Percentiles rank a stretch among this genome's conserved stretches.
Conservation (phyloP, 1,284 basidiomycete genomes). For the Pseudozyma tsukubaensis region DNA sequence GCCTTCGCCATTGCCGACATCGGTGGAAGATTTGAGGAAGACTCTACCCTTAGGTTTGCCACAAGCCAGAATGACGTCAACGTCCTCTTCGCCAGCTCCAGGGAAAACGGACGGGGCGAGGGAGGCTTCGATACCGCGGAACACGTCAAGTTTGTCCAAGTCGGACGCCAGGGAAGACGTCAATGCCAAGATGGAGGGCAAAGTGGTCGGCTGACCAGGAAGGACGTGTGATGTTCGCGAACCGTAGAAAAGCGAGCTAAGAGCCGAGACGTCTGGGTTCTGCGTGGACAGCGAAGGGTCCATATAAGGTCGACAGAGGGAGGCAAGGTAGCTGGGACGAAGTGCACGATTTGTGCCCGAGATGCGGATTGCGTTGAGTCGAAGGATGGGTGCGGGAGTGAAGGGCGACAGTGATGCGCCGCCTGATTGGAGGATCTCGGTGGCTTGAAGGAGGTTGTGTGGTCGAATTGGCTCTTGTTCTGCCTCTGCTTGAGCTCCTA, state of each 20-base stretch:
- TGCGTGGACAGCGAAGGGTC: constrained; percentile 48
- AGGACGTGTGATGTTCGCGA: constrained; percentile 56
- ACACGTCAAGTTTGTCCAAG: constrained; percentile 81
- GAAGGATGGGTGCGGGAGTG: constrained; percentile 49
- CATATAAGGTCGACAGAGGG: constrained; percentile 79
- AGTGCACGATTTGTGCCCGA: constrained; percentile 78
- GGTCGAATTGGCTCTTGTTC: constrained; percentile 13
- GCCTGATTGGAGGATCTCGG: constrained; percentile 41
- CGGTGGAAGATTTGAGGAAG: constrained; percentile 87
- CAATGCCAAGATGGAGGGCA: constrained; percentile 73
- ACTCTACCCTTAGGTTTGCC: constrained; percentile 79
- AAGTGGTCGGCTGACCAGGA: constrained; percentile 56
- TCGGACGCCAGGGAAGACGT: constrained; percentile 78
- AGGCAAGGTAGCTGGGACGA: constrained; percentile 81
- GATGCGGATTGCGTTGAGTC: constrained; percentile 80
- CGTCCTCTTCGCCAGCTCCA: constrained; percentile 76
- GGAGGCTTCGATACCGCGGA: constrained; percentile 77
- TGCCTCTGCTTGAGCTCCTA: background rate
- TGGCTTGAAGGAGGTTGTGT: constrained; percentile 57
- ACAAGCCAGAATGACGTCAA: constrained; percentile 86
- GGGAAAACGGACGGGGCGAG: constrained; percentile 77
- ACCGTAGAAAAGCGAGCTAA: constrained; percentile 65
- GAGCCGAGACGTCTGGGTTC: constrained; percentile 30
- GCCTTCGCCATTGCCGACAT: constrained; percentile 93
- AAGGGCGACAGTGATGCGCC: constrained; percentile 17